Evolutionary conservation across 306 rosid genomes (phyloP).

Genomic region (Astragalus membranaceus): DNA sequence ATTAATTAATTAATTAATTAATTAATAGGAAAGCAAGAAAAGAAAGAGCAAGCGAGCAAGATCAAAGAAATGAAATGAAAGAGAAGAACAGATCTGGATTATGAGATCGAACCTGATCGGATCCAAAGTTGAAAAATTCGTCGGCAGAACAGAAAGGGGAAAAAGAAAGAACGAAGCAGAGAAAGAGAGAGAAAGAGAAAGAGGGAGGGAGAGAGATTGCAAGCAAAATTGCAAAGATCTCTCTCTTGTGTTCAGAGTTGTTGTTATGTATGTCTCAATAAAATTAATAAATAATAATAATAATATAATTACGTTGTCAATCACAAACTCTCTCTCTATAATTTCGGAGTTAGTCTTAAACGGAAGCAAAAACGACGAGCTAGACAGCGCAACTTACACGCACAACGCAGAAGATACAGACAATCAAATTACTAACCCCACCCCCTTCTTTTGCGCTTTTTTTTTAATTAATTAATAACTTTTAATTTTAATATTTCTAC

Average conservation of each 20-base stretch:
- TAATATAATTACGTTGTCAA: not conserved
- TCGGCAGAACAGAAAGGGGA: slow-evolving; percentile 16
- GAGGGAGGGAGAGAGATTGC: not conserved
- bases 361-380: slow-evolving; percentile 29
- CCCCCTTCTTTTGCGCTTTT: not conserved
- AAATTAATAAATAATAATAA: not conserved
- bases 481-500: not conserved
- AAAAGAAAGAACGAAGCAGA: not conserved
- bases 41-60: slow-evolving; percentile 2
- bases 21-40: not conserved
- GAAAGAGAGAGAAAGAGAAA: not conserved
- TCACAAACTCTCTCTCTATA: not conserved
- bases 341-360: slow-evolving; percentile 24
- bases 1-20: too few species aligned
- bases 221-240: slow-evolving; percentile 5
- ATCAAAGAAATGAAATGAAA: slow-evolving; percentile 22
- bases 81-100: slow-evolving; percentile 33
- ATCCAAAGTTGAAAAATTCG: slow-evolving; percentile 11
- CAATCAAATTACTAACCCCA: not conserved
- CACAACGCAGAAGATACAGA: not conserved
- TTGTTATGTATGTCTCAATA: slow-evolving; percentile 1
- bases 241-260: not conserved
- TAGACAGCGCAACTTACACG: slow-evolving; percentile 63
- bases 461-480: not conserved
- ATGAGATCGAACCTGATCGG: slow-evolving; percentile 35